phyloP scores from a whole-genome alignment of 768 basidiomycete genomes.

The Leccinum subgranulosum region DNA sequence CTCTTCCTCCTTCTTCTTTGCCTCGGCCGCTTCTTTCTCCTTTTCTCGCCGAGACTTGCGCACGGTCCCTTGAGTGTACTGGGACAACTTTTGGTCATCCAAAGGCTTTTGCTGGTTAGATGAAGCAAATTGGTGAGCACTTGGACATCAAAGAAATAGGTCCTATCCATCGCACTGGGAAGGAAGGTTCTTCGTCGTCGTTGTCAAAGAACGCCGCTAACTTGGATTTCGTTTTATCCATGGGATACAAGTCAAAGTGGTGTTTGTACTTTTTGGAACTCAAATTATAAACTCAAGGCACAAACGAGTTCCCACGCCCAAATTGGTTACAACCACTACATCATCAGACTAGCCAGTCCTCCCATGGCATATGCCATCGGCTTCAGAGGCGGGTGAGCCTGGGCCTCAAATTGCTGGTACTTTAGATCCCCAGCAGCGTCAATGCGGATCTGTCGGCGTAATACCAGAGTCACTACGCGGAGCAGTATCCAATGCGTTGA shows the following conservation, averaged over 20 bases:
- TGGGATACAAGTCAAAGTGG: slow-evolving; percentile 9
- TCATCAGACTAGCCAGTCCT: slow-evolving; percentile 65
- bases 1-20: slow-evolving; percentile 83
- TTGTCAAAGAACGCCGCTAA: slow-evolving; percentile 82
- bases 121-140: slow-evolving; percentile 59
- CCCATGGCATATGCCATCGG: slow-evolving; percentile 88
- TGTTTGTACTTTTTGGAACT: not conserved
- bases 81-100: slow-evolving; percentile 81
- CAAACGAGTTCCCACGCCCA: slow-evolving; percentile 23
- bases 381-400: slow-evolving; percentile 83
- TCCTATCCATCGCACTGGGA: slow-evolving; percentile 89
- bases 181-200: slow-evolving; percentile 81
- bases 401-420: slow-evolving; percentile 82
- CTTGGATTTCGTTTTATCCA: slow-evolving; percentile 41
- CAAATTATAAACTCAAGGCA: not conserved
- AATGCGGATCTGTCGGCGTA: slow-evolving; percentile 64
- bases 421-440: slow-evolving; percentile 69
- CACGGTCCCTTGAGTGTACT: slow-evolving; percentile 81
- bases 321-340: slow-evolving; percentile 40
- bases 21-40: slow-evolving; percentile 90
- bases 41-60: slow-evolving; percentile 90
- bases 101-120: slow-evolving; percentile 76
- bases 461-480: slow-evolving; percentile 4
- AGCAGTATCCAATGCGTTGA: not conserved
- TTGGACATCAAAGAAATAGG: slow-evolving; percentile 47